Base-by-base conservation (phyloP, 768 basidiomycete species). In the Trametes cingulata region DNA sequence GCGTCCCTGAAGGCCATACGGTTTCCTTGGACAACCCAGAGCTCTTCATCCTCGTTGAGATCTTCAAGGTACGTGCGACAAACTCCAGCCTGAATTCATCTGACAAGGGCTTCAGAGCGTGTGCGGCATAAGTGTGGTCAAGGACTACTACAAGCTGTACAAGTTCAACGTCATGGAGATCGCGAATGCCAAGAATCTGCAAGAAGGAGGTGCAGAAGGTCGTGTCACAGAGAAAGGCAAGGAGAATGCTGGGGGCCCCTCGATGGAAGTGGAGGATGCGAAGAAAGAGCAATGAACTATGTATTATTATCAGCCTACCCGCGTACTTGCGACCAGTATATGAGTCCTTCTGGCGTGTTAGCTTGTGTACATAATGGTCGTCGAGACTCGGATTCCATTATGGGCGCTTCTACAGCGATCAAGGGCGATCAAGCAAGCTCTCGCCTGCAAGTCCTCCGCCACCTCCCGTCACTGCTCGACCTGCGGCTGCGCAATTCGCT, bases 161-260 rank as follows among this genome's bases (percentile, higher is more conserved):
- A 93, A 89, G 66, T 93, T 89, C 77, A 93, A 93, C 64, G 85
- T 90, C 3, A 83, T 86, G 78, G 85, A 86, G 70, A 79, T 93
- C 46, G 87, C 87, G 1, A 84, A 68, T 53, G 68, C 73, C 35
- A 81, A 75, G 67, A 79, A 80, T 27, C 22, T 53, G 13, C 39
- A 39, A 12, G 72, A 63, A 3, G 69, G 73, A 20, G 73, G 72
- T 4, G 70, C 69, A 37, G 63, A 64, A 24, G 39, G 48, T 35
- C 57, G 59, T 13, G 55, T 64, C 7, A 25, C 24, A 4, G 47
- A 60, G 12, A 64, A 50, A 29, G 14, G 14, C 22, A 51, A 46
- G 29, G 49, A 25, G 7, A 25, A 15, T 3, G 10, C 47, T 29
- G 27, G 13, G n/a, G 27, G 10, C 6, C 59, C 20, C 4, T 8